phyloP scores from a whole-genome alignment of 2,329 filamentous ascomycete species.

The Aureobasidium sp. region DNA sequence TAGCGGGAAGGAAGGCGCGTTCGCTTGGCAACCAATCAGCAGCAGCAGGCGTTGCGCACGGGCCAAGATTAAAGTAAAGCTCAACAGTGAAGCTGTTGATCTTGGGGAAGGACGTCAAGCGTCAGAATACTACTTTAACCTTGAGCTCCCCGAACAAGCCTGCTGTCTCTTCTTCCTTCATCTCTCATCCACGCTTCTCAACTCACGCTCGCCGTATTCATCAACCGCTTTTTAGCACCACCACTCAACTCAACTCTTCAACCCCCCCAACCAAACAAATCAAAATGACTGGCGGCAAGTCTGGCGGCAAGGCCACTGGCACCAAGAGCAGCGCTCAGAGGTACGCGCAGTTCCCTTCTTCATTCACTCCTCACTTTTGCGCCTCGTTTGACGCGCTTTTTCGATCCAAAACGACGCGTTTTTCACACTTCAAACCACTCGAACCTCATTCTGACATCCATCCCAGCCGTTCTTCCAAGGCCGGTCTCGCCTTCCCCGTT shows the following conservation, averaged over 20 bases:
- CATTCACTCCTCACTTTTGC: conserved; percentile 15
- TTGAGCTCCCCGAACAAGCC: conserved; percentile 15
- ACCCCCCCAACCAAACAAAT: conserved; percentile 36
- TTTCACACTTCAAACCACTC: conserved; percentile 15
- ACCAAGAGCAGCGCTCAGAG: conserved; percentile 95
- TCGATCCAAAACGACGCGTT: conserved; percentile 23
- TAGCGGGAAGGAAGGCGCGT: too few relatives aligned
- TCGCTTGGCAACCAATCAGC: neutral
- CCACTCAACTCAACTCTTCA: conserved; percentile 19
- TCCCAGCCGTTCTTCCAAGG: conserved; percentile 90
- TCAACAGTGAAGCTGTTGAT: too few relatives aligned
- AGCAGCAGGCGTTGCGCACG: neutral
- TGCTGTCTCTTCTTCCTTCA: conserved; percentile 25
- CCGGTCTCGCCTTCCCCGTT: conserved; percentile 96
- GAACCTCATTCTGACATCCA: conserved; percentile 32
- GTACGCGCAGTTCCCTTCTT: conserved; percentile 51
- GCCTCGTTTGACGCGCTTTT: conserved; percentile 35
- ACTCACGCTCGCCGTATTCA: conserved; percentile 22
- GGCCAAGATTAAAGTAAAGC: too few relatives aligned
- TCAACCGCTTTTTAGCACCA: conserved; percentile 20
- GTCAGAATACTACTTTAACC: conserved; percentile 9
- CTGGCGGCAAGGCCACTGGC: conserved; percentile 98
- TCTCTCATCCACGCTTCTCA: conserved; percentile 29
- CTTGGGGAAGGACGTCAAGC: conserved; percentile 9
- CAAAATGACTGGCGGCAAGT: conserved; percentile 99